These are phyloP conservation scores for Coemansia sp. DNA, from an alignment of 192 early-diverging fungal species.

Conservation along the genomic window DNA sequence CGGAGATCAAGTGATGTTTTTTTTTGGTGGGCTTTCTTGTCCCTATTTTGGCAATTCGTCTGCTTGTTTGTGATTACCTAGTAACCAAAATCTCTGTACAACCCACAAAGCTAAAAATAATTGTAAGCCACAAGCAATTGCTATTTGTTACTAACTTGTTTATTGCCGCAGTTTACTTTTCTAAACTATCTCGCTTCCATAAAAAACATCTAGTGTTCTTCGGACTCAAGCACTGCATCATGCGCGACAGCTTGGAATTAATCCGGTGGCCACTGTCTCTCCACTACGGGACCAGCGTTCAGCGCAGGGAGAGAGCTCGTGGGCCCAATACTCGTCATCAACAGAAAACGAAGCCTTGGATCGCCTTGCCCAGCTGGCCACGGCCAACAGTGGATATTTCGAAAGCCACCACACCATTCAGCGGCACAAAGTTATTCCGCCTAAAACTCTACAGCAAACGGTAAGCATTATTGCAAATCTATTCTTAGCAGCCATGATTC, in stretches of 20 bases:
- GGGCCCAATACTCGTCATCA: conserved; percentile 18
- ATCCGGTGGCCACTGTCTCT: background rate
- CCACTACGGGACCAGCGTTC: conserved; percentile 16
- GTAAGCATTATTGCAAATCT: conserved; percentile 21
- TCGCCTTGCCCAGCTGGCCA: conserved; percentile 31
- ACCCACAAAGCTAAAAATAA: background rate
- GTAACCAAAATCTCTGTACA: background rate
- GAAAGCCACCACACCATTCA: conserved; percentile 47
- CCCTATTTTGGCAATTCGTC: background rate
- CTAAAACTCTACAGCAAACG: conserved; percentile 42
- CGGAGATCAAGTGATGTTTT: background rate
- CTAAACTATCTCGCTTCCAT: background rate
- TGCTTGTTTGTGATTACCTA: background rate
- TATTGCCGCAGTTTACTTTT: background rate
- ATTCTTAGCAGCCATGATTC: background rate
- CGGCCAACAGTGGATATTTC: conserved; percentile 46
- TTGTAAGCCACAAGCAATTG: background rate
- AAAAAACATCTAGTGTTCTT: conserved; percentile 31
- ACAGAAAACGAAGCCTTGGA: conserved; percentile 24
- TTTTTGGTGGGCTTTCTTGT: background rate
- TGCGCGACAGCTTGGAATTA: conserved; percentile 17
- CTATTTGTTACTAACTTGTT: background rate
- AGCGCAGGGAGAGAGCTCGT: conserved; percentile 9
- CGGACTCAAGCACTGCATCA: conserved; percentile 34
- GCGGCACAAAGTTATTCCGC: conserved; percentile 49